Percentiles rank a stretch among this genome's conserved stretches.
phyloP scores from a whole-genome alignment of 78 protist genomes.

The Polysphondylium violaceum region DNA sequence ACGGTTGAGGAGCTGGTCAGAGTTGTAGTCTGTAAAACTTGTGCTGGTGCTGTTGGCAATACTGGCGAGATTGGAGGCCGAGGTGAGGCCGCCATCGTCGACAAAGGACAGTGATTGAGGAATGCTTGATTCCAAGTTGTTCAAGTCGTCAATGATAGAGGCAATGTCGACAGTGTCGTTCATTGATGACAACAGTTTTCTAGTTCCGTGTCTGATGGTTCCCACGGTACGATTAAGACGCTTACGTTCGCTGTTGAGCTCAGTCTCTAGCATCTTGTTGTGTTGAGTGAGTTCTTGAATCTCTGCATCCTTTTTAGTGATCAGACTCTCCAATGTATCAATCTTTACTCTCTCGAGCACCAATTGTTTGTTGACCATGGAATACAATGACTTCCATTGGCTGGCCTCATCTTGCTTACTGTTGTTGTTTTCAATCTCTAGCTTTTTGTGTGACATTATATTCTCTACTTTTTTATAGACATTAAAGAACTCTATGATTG shows the following conservation, averaged over 20 bases:
- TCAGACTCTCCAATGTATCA: conserved; percentile 30
- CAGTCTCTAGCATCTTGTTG: conserved; percentile 3
- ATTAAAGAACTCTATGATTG: no score
- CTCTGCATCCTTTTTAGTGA: conserved; percentile 36
- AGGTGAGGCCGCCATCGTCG: background rate
- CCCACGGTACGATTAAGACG: conserved; percentile 38
- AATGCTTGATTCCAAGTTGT: conserved; percentile 8
- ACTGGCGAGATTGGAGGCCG: background rate
- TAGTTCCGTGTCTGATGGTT: conserved; percentile 25
- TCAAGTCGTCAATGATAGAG: conserved; percentile 44
- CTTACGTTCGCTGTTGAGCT: conserved; percentile 23
- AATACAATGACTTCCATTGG: conserved; percentile 60
- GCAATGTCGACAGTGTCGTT: conserved; percentile 37
- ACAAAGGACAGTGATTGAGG: background rate
- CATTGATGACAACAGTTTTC: conserved; percentile 24
- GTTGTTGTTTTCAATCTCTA: no score
- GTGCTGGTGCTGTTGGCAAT: conserved; percentile 4
- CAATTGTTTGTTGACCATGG: conserved; percentile 7
- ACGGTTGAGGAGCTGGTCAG: conserved; percentile 2
- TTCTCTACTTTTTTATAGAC: no score
- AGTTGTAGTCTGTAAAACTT: background rate
- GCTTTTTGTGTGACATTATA: no score
- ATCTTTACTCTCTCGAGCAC: conserved; percentile 11
- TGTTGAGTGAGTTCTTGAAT: conserved; percentile 31
- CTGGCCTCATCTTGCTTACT: no score